A percentile compares a stretch with the other conserved stretches of the same genome.
phyloP scores from a whole-genome alignment of 441 rosid species.

The Viola pubescens region DNA sequence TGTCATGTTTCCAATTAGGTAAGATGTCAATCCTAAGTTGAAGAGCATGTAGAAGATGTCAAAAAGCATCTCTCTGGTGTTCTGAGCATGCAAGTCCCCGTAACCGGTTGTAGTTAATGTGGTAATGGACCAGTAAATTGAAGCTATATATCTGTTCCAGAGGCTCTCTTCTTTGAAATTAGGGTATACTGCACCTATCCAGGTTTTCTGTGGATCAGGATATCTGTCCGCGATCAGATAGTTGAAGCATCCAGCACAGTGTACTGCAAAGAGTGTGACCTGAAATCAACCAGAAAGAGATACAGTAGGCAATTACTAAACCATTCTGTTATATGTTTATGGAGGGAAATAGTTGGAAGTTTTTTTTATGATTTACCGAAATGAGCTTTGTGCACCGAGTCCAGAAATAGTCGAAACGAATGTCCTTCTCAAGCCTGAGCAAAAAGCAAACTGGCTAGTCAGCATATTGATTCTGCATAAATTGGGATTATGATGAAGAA shows the following conservation, averaged over 20 bases:
- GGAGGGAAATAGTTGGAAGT: background rate
- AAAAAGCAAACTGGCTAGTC: conserved; percentile 16
- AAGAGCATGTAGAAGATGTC: conserved; percentile 79
- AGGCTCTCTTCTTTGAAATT: conserved; percentile 61
- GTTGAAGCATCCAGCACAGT: conserved; percentile 79
- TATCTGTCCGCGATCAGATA: conserved; percentile 62
- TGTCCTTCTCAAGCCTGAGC: conserved; percentile 84
- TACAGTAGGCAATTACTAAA: conserved; percentile 23
- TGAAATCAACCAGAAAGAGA: conserved; percentile 22
- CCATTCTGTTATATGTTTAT: background rate
- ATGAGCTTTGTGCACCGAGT: conserved; percentile 58
- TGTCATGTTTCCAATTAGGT: conserved; percentile 92
- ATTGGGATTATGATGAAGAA: conserved; percentile 13
- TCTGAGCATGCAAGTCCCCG: conserved; percentile 79
- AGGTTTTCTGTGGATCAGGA: conserved; percentile 41
- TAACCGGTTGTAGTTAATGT: conserved; percentile 90
- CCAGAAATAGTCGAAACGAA: conserved; percentile 63
- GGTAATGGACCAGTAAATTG: conserved; percentile 89
- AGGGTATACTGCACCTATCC: conserved; percentile 60
- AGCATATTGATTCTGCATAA: conserved; percentile 17
- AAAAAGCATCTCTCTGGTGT: conserved; percentile 63
- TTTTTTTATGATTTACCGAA: conserved; percentile 44
- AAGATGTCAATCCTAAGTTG: conserved; percentile 86
- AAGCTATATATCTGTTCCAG: conserved; percentile 79
- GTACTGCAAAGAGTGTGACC: conserved; percentile 82